Base-by-base conservation (phyloP, 345 rosid species). In the Eucalyptus cloeziana region DNA sequence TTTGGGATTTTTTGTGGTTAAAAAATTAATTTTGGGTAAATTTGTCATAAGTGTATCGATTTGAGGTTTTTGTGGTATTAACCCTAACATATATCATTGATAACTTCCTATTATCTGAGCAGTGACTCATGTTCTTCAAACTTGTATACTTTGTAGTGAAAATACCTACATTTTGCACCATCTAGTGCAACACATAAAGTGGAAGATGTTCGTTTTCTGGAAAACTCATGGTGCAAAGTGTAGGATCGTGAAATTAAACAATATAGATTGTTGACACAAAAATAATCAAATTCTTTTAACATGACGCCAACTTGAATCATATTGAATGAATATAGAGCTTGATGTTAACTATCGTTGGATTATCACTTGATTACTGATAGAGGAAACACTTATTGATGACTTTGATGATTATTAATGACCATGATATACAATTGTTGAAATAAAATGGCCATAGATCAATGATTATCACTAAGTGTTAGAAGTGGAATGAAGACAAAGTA, bases 11-110 rank as follows among this genome's bases (percentile, higher is more conserved):
- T 52, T 52, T 52, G 58, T 19, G 58, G 10, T 52, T 21, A 19
- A 52, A 21, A 52, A 7, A 21, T 52, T 52, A 52, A 52, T 52
- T 52, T 52, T 19, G 4, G 1, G 5, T 52, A 52, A 52, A 52
- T 52, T 52, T 52, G 25, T 52, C 25, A 21, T 52, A 52, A 52
- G 0, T 52, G 1, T 52, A 52, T 2, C 0, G 2, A 0, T 4
- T 52, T 52, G 2, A 52, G 10, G 2, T 52, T 52, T 52, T 52
- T 52, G 5, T 52, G 10, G 58, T 21, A 52, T 52, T 21, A 52
- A 52, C 2, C 2, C 2, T 52, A 52, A 52, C 5, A 0, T 52
- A 52, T 21, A 52, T 52, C 24, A 52, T 19, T 52, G 58, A 52
- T 52, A 52, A 52, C 58, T 52, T 21, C 58, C 58, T 52, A 52